Evolutionary conservation across 495 filamentous ascomycete species (phyloP).

Genomic region (Annulohypoxylon moriforme): DNA sequence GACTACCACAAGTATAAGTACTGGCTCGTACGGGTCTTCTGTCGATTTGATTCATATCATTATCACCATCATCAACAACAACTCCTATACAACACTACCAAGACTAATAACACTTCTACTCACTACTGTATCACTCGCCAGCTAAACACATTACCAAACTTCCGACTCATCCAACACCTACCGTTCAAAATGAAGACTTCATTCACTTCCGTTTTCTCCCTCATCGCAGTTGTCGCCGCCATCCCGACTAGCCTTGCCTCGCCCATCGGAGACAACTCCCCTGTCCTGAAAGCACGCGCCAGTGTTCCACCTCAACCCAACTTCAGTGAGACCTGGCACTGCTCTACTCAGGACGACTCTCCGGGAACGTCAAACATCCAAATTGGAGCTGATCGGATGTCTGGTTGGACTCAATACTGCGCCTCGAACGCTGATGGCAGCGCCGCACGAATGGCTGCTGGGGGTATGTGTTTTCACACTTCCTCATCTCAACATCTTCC

Average conservation of each 20-base stretch:
- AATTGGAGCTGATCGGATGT: not conserved
- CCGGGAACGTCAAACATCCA: not conserved
- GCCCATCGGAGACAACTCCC: not conserved
- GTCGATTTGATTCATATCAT: not conserved
- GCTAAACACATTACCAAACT: not conserved
- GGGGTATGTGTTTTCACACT: not conserved
- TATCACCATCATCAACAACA: not conserved
- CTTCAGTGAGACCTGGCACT: not conserved
- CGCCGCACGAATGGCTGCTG: not conserved
- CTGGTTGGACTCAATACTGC: not conserved
- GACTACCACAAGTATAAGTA: not conserved
- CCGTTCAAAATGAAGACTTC: slow-evolving; percentile 1
- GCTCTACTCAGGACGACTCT: not conserved
- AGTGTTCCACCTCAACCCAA: not conserved
- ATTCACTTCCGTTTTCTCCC: not conserved
- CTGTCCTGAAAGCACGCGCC: not conserved
- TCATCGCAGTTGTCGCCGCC: not conserved
- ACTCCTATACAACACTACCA: not conserved
- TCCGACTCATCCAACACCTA: not conserved
- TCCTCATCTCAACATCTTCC: not conserved
- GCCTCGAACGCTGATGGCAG: not conserved
- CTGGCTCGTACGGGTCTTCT: not conserved
- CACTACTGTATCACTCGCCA: too few relatives aligned
- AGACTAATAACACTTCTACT: not conserved
- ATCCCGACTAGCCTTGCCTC: not conserved